Base-by-base conservation (phyloP, 768 basidiomycete genomes). In the Rhizopogon vulgaris region DNA sequence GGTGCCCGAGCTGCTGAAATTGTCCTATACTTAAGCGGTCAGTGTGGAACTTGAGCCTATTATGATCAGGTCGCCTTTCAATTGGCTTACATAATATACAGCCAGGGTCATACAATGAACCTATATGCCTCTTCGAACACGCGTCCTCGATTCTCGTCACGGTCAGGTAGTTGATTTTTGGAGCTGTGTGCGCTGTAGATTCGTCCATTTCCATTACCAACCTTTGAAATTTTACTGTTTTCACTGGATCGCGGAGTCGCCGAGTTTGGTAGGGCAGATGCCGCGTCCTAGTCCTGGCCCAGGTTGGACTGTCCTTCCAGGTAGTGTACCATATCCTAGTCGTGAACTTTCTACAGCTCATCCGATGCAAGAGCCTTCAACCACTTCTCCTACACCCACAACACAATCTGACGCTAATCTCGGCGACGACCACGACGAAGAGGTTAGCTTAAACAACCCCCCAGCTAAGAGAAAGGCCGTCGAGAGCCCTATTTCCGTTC, bases 381-480 rank as follows among this genome's bases (percentile, higher is more conserved):
- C 28, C 37, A 62, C 59, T 42, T 53, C 61, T 6, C 51, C 56
- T 1, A 58, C 61, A 17, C 51, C 60, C 54, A 17, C 17, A 49
- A 32, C 42, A 4, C 47, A n/a, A 12, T 59, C 62, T 4, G 55
- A 65, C 43, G 4, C 41, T 8, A 54, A 56, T 55, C 58, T 68
- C 57, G 51, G 41, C 41, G 49, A 15, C 5, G 54, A 60, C 22
- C 3, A 22, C 50, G 56, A 65, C 34, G 61, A 64, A 39, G 48
- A 52, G 1, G 59, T 61, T 47, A 51, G 40, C 22, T 42, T 38
- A 7, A 28, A 39, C 9, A 17, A 53, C 50, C 60, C 58, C 56
- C 56, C 58, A 30, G 46, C 56, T 2, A 67, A 69, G 55, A 63
- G 66, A 42, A 67, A 69, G 24, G 67, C 53, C 3, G 55, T 54